Evolutionary conservation across 2,329 filamentous ascomycete genomes (phyloP), one percentile per base, ranked within the genome.

Genomic region (Fusarium hostae): DNA sequence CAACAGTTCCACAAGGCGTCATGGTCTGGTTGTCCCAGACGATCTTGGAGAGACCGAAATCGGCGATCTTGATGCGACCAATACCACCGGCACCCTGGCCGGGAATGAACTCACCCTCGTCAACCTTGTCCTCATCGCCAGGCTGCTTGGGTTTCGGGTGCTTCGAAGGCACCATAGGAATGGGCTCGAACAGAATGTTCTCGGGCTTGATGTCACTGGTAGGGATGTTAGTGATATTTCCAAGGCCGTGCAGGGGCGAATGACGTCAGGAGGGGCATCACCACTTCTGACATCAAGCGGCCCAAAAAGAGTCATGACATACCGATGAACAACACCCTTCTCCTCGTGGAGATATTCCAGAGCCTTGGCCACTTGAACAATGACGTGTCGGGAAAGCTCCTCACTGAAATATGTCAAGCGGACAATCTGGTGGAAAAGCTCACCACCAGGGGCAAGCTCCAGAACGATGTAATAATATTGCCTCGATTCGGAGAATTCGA

Each of bases 401-500:
- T 99, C 96, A 84, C 95, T 98, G 80, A 99, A 99, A 81, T 98
- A 99, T 18, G 96, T 99, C 80, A 99, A 89, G 74, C 95, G 92
- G 56, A 99, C 96, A 76, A 99, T 98, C 81, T 98, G 95, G 81
- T 99, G 96, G 86, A 99, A 99, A 15, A 99, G 86, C 83, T 99
- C 96, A 78, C 96, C 96, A 65, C 96, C 96, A 0, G 95, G 94
- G 63, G 95, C 97, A 45, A 98, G 88, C 82, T 99, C 96, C 43
- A 99, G 89, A 45, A 99, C 91, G 75, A 99, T 98, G 84, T 97
- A 99, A 83, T 98, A 98, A 81, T 98, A 98, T 81, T 98, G 94
- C 64, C 89, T 88, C 2, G 95, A 97, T 82, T 99, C 96, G 71
- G 92, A 92, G 79, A 98, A 98, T 77, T 97, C 94, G 77, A 98